Percentiles rank a stretch among this genome's conserved stretches.
These are phyloP conservation scores for Linaria vulgaris DNA, from an alignment of 257 asterid species.

Conservation along the genomic window DNA sequence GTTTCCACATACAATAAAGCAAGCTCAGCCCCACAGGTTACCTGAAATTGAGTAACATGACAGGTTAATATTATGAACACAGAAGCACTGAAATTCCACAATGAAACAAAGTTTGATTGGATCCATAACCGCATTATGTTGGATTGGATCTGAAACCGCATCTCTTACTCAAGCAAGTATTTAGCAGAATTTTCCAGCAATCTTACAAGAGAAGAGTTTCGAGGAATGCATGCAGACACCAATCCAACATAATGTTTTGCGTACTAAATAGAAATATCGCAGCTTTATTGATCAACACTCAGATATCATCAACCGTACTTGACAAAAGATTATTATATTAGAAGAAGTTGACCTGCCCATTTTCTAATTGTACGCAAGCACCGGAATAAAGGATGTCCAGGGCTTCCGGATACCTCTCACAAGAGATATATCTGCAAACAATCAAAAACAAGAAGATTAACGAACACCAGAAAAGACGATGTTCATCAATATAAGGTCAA, in stretches of 20 bases:
- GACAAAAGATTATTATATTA: constrained; percentile 9
- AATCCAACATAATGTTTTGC: constrained; percentile 5
- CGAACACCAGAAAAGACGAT: neutral
- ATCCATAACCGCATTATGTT: no score
- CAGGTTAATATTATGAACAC: constrained; percentile 14
- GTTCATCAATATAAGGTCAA: constrained; percentile 3
- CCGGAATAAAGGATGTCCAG: constrained; percentile 87
- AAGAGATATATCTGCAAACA: constrained; percentile 58
- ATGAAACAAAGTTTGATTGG: no score
- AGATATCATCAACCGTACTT: constrained; percentile 10
- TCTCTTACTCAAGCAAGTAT: constrained; percentile 16
- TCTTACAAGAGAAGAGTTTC: neutral
- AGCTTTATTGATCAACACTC: neutral
- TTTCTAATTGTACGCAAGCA: constrained; percentile 84
- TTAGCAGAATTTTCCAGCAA: constrained; percentile 1
- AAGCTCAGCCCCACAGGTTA: constrained; percentile 96
- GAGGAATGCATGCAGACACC: constrained; percentile 13
- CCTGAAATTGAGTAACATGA: constrained; percentile 40
- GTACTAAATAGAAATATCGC: neutral
- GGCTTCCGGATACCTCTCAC: constrained; percentile 69
- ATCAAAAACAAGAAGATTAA: constrained; percentile 15
- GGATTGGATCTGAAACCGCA: neutral
- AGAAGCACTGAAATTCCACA: constrained; percentile 14
- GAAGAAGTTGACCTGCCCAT: constrained; percentile 60
- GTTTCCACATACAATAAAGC: constrained; percentile 80